Percentiles rank a stretch among this genome's conserved stretches.
These are phyloP conservation scores for Chiua virens DNA, from an alignment of 768 basidiomycete genomes.

Conservation along the genomic window DNA sequence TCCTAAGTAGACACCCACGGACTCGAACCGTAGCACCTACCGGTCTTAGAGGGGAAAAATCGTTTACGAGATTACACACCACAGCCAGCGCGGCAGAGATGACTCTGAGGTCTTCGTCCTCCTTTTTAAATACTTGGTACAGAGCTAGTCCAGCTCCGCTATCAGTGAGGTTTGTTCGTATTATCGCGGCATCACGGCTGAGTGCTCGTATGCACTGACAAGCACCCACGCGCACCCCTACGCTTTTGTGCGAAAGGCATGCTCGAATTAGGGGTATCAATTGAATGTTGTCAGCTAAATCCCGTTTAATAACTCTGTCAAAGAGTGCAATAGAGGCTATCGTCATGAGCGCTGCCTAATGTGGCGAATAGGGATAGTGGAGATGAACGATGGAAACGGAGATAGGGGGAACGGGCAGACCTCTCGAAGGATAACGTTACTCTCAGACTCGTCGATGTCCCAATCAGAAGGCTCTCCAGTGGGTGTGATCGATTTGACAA, in stretches of 20 bases:
- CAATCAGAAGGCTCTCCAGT: constrained; percentile 45
- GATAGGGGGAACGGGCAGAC: constrained; percentile 32
- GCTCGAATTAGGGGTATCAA: constrained; percentile 55
- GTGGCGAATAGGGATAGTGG: not conserved
- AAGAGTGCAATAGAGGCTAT: constrained; percentile 73
- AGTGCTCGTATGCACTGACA: constrained; percentile 85
- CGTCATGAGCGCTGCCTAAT: constrained; percentile 71
- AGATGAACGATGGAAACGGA: not conserved
- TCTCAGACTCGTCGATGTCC: constrained; percentile 73
- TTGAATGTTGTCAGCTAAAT: constrained; percentile 58
- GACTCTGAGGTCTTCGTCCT: constrained; percentile 69
- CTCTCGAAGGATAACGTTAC: constrained; percentile 57
- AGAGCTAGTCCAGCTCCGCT: constrained; percentile 74
- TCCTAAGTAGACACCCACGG: not conserved
- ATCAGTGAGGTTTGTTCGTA: constrained; percentile 85
- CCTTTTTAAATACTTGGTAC: constrained; percentile 55
- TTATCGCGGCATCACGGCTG: constrained; percentile 72
- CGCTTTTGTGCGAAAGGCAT: constrained; percentile 58
- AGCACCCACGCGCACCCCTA: constrained; percentile 81
- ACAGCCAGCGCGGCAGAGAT: constrained; percentile 68
- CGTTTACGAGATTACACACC: constrained; percentile 83
- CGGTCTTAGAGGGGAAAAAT: constrained; percentile 76
- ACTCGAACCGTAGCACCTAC: constrained; percentile 43
- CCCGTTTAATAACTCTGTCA: constrained; percentile 68
- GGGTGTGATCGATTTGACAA: constrained; percentile 58